These are phyloP conservation scores for Phlegmacium glaucopus DNA, from an alignment of 768 basidiomycete species.

Conservation along the genomic window DNA sequence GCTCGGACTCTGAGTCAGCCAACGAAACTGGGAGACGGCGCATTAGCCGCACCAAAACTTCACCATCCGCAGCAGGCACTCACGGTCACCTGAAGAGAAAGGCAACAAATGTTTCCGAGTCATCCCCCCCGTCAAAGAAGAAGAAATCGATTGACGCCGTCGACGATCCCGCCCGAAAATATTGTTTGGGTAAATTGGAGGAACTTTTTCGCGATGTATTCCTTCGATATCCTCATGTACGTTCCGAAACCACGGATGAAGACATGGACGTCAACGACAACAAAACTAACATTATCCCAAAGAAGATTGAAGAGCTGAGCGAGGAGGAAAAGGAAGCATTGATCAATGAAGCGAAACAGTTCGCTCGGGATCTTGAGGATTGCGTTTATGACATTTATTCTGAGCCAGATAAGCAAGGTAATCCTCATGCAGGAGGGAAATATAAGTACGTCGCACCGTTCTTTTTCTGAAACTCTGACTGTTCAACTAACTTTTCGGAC, in stretches of 20 bases:
- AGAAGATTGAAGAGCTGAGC: constrained; percentile 41
- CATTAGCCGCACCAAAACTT: constrained; percentile 24
- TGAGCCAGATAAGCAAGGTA: constrained; percentile 72
- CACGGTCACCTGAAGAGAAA: constrained; percentile 52
- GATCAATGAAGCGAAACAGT: constrained; percentile 55
- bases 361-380: constrained; percentile 70
- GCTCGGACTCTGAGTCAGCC: constrained; percentile 38
- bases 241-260: constrained; percentile 22
- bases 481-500: constrained; percentile 3
- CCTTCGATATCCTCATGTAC: constrained; percentile 61
- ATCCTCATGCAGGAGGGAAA: constrained; percentile 61
- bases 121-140: constrained; percentile 19
- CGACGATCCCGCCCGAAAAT: constrained; percentile 77
- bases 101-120: constrained; percentile 27
- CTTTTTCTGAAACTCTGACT: constrained; percentile 3
- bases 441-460: constrained; percentile 60
- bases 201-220: constrained; percentile 72
- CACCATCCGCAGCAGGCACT: constrained; percentile 27
- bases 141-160: constrained; percentile 27
- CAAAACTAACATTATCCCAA: constrained; percentile 8
- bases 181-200: constrained; percentile 74
- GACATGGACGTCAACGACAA: constrained; percentile 2
- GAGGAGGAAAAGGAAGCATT: constrained; percentile 58
- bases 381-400: constrained; percentile 73
- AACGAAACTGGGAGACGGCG: constrained; percentile 33